Conservation (phyloP, 495 filamentous ascomycete species). For the Trichoderma virens region DNA sequence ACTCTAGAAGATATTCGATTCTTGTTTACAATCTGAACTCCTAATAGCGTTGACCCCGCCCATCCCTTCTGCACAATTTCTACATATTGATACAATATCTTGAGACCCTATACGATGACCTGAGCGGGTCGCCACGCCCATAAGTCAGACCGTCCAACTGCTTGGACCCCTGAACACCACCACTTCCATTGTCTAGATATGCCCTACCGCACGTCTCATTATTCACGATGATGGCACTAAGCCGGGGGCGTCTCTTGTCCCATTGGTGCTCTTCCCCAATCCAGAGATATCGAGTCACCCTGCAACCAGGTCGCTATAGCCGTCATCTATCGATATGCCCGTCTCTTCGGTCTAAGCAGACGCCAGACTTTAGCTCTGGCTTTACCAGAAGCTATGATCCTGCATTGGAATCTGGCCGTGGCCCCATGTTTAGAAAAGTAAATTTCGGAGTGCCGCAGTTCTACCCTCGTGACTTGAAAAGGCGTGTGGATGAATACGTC, state of each 20-base stretch:
- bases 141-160: background rate
- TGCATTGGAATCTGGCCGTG: slow-evolving; percentile 39
- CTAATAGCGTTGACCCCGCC: background rate
- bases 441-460: slow-evolving; percentile 59
- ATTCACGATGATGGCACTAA: background rate
- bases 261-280: background rate
- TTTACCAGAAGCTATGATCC: slow-evolving; percentile 76
- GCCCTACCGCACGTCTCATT: background rate
- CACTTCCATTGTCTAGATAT: background rate
- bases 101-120: background rate
- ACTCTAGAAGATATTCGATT: background rate
- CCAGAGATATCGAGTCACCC: background rate
- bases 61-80: background rate
- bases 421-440: slow-evolving; percentile 40
- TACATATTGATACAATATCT: background rate
- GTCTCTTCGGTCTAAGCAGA: background rate
- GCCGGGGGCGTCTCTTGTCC: background rate
- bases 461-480: slow-evolving; percentile 77
- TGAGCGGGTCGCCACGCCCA: background rate
- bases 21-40: background rate
- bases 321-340: background rate
- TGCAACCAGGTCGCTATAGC: background rate
- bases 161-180: background rate
- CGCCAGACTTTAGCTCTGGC: slow-evolving; percentile 31
- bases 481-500: slow-evolving; percentile 90